Evolutionary conservation across 140 eudicot species (phyloP), one percentile per base, ranked within the genome.

Genomic region (Oenanthe javanica): DNA sequence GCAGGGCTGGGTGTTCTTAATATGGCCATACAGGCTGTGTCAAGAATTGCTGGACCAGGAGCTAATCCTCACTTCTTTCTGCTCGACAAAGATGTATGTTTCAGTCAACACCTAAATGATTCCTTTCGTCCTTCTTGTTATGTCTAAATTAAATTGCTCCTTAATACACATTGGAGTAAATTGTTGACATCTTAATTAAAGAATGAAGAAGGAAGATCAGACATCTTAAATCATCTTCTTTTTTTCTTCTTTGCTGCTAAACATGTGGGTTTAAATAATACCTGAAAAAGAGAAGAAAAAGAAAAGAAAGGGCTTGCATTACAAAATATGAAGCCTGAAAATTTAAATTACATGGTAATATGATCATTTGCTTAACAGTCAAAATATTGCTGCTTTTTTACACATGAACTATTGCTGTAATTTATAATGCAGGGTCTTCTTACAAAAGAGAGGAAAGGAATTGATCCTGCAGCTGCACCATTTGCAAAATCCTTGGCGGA

Each of bases 1-100:
- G 99, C 99, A 81, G 99, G 99, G 89, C 97, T 96, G 82, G 99
- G 99, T 86, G 99, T 93, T 79, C 96, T 96, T 78, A 91, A 93
- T 46, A 88, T 89, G 96, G 99, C 98, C 43, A 76, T 92, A 77
- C 92, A 91, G 86, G 98, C 93, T 76, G 98, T 89, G 81, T 86
- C 93, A 78, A 87, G 96, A 86, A 89, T 93, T 85, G 83, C 96
- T 40, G 99, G 99, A 84, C 83, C 85, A 76, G 77, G 63, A 31
- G 92, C 90, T 71, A 89, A 91, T 72, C 98, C 94, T 71, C 99
- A 96, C 83, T 96, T 96, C 85, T 96, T 86, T 89, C 92, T 96
- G 5, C 90, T 96, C 72, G 99, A 96, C 87, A 96, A 96, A 89
- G 87, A 96, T 85, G 99, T 93, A 86, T 14, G 89, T 36, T 79